Percentiles rank a stretch among this genome's conserved stretches.
Conservation (phyloP, 116 monocot species). For the Cymodocea nodosa region DNA sequence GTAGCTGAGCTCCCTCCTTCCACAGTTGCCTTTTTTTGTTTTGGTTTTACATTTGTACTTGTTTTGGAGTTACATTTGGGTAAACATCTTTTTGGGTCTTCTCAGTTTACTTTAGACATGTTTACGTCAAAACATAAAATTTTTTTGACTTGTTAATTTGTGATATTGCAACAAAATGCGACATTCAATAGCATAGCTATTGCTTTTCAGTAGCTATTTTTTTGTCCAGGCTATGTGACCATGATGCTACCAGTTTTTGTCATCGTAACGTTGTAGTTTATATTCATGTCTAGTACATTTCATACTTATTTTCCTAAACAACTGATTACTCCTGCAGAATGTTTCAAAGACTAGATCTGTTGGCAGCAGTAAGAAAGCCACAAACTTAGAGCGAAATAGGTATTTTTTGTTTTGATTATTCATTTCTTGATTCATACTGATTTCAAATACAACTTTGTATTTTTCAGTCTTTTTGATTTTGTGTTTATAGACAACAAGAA, state of each 20-base stretch:
- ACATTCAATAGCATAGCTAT: too few species aligned
- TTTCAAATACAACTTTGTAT: background rate
- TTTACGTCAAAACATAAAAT: too few species aligned
- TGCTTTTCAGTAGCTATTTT: too few species aligned
- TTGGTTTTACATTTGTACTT: too few species aligned
- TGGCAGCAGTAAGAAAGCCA: background rate
- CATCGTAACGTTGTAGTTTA: background rate
- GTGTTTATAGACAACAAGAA: constrained; percentile 2
- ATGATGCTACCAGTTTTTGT: background rate
- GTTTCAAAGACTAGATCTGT: constrained; percentile 2
- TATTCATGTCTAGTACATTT: background rate
- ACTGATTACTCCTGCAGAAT: background rate
- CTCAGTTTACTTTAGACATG: too few species aligned
- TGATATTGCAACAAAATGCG: too few species aligned
- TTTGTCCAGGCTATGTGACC: background rate
- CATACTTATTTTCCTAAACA: background rate
- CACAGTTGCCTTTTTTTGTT: too few species aligned
- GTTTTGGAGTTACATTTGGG: too few species aligned
- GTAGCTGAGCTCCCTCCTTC: too few species aligned
- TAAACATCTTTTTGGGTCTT: too few species aligned
- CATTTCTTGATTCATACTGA: background rate
- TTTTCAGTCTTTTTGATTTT: background rate
- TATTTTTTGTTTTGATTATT: background rate
- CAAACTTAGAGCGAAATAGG: background rate
- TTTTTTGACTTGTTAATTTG: too few species aligned